These are phyloP conservation scores for Mycosarcoma maydis DNA, from an alignment of 1,284 basidiomycete genomes.

Conservation along the genomic window DNA sequence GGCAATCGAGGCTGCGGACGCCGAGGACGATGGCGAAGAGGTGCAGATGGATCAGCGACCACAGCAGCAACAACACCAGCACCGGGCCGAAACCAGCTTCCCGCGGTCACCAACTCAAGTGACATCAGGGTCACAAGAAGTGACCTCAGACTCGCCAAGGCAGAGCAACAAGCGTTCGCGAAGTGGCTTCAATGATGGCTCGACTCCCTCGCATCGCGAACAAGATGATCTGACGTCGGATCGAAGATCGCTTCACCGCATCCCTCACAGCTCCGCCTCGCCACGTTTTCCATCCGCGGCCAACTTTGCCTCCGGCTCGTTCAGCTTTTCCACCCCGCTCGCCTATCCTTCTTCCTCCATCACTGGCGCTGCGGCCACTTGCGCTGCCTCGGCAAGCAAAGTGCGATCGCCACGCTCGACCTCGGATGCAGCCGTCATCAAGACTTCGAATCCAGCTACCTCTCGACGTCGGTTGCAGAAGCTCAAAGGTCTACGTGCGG, in stretches of 20 bases:
- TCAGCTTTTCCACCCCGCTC: constrained; percentile 18
- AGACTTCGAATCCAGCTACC: constrained; percentile 22
- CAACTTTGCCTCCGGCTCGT: constrained; percentile 12
- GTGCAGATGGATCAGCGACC: neutral
- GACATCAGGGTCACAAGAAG: neutral
- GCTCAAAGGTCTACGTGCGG: constrained; percentile 31
- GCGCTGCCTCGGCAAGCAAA: neutral
- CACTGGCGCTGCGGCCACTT: neutral
- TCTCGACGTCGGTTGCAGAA: constrained; percentile 18
- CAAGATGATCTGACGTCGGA: neutral
- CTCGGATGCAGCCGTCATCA: constrained; percentile 14
- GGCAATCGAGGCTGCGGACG: constrained; percentile 32
- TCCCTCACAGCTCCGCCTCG: neutral
- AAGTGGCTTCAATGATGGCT: neutral
- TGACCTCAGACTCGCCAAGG: constrained; percentile 1
- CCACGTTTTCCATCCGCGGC: neutral
- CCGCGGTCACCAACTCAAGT: neutral
- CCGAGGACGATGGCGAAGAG: constrained; percentile 31
- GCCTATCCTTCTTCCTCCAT: constrained; percentile 4
- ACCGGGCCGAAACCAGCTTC: neutral
- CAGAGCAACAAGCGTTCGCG: constrained; percentile 17
- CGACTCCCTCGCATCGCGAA: neutral
- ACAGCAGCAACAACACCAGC: constrained; percentile 1
- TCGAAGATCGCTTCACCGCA: constrained; percentile 4
- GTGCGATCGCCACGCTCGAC: neutral